A percentile compares a stretch with the other conserved stretches of the same genome.
These are phyloP conservation scores for Hypoxylon lienhwacheense DNA, from an alignment of 495 filamentous ascomycete genomes.

Conservation along the genomic window DNA sequence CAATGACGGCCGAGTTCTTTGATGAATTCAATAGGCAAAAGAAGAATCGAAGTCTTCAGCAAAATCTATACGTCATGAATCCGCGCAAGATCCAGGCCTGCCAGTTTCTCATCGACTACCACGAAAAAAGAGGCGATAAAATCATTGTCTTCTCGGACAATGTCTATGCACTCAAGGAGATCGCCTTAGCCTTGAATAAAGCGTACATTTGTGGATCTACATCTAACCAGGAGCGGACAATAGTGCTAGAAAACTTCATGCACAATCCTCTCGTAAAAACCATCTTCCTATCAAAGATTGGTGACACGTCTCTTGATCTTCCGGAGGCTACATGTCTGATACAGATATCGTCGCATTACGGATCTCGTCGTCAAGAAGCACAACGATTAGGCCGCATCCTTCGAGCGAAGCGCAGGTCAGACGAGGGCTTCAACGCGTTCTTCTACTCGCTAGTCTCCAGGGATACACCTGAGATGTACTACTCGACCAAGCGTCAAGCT, in stretches of 20 bases:
- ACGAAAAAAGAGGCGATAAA: constrained; percentile 95
- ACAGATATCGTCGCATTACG: constrained; percentile 97
- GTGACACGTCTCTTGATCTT: constrained; percentile 94
- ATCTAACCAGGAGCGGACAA: constrained; percentile 79
- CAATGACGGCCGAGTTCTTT: constrained; percentile 98
- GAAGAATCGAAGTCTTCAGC: constrained; percentile 57
- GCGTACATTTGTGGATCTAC: constrained; percentile 95
- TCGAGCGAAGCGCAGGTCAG: constrained; percentile 91
- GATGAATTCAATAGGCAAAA: constrained; percentile 74
- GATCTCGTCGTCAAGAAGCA: constrained; percentile 94
- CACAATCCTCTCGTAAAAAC: constrained; percentile 92
- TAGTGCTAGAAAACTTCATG: constrained; percentile 95
- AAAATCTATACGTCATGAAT: constrained; percentile 95
- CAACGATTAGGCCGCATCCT: constrained; percentile 94
- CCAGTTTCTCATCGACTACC: constrained; percentile 96
- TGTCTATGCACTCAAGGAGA: constrained; percentile 86
- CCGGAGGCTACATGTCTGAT: constrained; percentile 97
- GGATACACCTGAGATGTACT: constrained; percentile 98
- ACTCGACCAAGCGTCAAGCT: constrained; percentile 94
- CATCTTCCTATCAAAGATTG: constrained; percentile 96
- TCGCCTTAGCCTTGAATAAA: constrained; percentile 82
- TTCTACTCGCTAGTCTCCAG: constrained; percentile 98
- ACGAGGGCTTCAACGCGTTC: constrained; percentile 99
- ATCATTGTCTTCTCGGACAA: constrained; percentile 99
- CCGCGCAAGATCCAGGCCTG: constrained; percentile 95